These are phyloP conservation scores for Trichophyton simii DNA, from an alignment of 2,329 filamentous ascomycete species.

Conservation along the genomic window DNA sequence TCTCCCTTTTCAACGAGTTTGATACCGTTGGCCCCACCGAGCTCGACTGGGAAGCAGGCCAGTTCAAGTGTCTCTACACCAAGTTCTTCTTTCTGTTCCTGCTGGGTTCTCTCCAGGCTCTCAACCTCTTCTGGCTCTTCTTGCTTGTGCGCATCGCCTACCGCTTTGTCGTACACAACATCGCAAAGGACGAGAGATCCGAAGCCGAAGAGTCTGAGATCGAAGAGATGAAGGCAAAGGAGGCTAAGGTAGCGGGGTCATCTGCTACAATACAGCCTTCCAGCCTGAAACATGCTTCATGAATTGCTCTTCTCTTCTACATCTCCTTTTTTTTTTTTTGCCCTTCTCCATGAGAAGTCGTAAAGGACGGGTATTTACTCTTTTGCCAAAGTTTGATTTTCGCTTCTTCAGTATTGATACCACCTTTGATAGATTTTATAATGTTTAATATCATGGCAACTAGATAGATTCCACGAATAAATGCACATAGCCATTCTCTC, in stretches of 20 bases:
- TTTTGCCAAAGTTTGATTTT: not conserved
- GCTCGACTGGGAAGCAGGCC: conserved; percentile 38
- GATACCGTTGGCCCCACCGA: conserved; percentile 36
- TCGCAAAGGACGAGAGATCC: conserved; percentile 33
- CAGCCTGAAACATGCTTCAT: not conserved
- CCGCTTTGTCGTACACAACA: conserved; percentile 30
- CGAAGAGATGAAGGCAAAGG: not conserved
- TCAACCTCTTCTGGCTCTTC: conserved; percentile 38
- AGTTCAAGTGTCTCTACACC: conserved; percentile 38
- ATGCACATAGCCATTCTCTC: not conserved
- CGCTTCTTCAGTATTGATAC: conserved; percentile 4
- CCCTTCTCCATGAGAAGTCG: not conserved
- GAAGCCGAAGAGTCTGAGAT: conserved; percentile 31
- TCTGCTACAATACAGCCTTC: not conserved
- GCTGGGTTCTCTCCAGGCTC: conserved; percentile 33
- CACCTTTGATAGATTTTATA: not conserved
- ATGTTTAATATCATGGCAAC: conserved; percentile 3
- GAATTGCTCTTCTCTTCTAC: not conserved
- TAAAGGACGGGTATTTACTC: not conserved
- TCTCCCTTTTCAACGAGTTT: conserved; percentile 37
- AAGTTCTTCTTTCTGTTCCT: conserved; percentile 35
- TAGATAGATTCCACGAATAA: not conserved
- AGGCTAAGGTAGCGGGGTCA: not conserved
- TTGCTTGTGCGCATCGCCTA: conserved; percentile 34
- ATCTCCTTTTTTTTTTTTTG: too few species aligned